These are phyloP conservation scores for Aspergillus conjunctus DNA, from an alignment of 495 filamentous ascomycete species.

Conservation along the genomic window DNA sequence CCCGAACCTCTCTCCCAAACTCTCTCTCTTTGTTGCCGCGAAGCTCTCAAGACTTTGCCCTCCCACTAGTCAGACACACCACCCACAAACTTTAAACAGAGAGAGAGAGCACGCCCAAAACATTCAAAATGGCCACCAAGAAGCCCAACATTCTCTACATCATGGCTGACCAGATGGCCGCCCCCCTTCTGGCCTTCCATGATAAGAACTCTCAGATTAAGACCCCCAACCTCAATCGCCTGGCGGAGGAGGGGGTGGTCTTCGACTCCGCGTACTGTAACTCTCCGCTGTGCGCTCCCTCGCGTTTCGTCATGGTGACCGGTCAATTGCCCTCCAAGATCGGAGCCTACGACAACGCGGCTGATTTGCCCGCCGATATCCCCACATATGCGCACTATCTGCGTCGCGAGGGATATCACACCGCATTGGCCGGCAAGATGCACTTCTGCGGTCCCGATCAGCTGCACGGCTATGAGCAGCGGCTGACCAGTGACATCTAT, in stretches of 20 bases:
- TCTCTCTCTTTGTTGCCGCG: slow-evolving; percentile 2
- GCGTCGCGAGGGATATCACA: slow-evolving; percentile 81
- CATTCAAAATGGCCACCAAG: slow-evolving; percentile 41
- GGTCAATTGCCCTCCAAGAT: slow-evolving; percentile 86
- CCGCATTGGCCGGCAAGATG: slow-evolving; percentile 91
- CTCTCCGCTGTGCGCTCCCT: slow-evolving; percentile 84
- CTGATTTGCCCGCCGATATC: slow-evolving; percentile 69
- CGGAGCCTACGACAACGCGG: slow-evolving; percentile 83
- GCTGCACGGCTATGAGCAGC: slow-evolving; percentile 84
- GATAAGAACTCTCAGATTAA: slow-evolving; percentile 78
- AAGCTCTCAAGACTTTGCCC: background rate
- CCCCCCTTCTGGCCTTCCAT: slow-evolving; percentile 80
- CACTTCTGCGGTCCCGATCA: slow-evolving; percentile 89
- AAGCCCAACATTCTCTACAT: slow-evolving; percentile 81
- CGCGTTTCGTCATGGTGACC: slow-evolving; percentile 85
- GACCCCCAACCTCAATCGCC: slow-evolving; percentile 81
- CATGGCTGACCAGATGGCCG: slow-evolving; percentile 92
- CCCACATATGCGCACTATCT: slow-evolving; percentile 90
- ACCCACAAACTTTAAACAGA: background rate
- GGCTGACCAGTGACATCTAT: slow-evolving; percentile 90
- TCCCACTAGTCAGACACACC: slow-evolving; percentile 1
- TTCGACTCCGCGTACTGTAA: slow-evolving; percentile 92
- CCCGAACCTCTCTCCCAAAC: background rate
- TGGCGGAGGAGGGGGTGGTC: slow-evolving; percentile 75
- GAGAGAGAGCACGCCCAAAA: slow-evolving; percentile 9